Conservation (phyloP, 805 yeast genomes). For the Candida oleophila region DNA sequence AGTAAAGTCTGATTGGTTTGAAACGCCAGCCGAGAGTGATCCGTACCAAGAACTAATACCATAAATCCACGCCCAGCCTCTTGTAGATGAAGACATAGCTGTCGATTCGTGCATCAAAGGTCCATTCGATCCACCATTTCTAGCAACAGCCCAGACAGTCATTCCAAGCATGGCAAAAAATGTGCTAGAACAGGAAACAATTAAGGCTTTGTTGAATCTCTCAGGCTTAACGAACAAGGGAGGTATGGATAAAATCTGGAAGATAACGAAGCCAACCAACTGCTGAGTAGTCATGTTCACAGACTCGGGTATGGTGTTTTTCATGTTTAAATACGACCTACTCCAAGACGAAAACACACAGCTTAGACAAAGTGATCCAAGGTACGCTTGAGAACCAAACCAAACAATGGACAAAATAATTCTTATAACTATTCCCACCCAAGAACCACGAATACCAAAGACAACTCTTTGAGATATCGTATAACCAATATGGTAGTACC, state of each 20-base stretch:
- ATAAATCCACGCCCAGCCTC: constrained; percentile 42
- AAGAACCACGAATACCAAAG: constrained; percentile 48
- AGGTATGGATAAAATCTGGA: constrained; percentile 43
- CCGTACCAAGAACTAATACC: constrained; percentile 40
- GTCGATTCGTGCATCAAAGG: constrained; percentile 16
- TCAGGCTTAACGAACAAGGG: constrained; percentile 46
- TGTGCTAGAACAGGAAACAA: constrained; percentile 22
- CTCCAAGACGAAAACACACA: constrained; percentile 38
- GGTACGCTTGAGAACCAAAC: constrained; percentile 45
- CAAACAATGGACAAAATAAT: constrained; percentile 45
- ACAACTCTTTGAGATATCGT: constrained; percentile 43
- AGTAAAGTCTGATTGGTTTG: constrained; percentile 40
- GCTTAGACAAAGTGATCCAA: constrained; percentile 45
- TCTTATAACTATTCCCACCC: constrained; percentile 43
- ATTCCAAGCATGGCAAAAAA: constrained; percentile 40
- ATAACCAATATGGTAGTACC: constrained; percentile 50
- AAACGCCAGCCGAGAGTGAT: constrained; percentile 34
- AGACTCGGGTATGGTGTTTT: constrained; percentile 34
- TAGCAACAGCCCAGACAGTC: constrained; percentile 22
- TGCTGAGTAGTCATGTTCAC: constrained; percentile 41
- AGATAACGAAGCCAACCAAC: constrained; percentile 43
- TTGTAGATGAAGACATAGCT: constrained; percentile 17
- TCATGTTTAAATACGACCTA: constrained; percentile 34
- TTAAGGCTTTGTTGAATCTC: constrained; percentile 29
- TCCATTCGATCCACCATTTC: constrained; percentile 31